Base-by-base conservation (phyloP, 2,329 filamentous ascomycete genomes). In the Sporothrix luriei region DNA sequence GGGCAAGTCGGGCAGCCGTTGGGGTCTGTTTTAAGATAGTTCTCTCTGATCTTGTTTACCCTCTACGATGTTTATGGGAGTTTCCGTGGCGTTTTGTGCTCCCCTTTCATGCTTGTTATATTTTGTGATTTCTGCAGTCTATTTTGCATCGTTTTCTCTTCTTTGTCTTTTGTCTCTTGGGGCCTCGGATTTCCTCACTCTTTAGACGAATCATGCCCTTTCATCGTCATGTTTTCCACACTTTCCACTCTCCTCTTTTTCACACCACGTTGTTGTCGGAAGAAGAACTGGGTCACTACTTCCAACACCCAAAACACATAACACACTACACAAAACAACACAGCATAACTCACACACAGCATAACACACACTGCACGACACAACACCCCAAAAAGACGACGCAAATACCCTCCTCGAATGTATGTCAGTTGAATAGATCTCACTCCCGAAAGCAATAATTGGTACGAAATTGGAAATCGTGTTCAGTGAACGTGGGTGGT, bases 1-100 rank as follows among this genome's bases (percentile, higher is more conserved):
- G 38, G 26, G 54, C 54, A 72, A 73, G 70, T 13, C 64, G 19
- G 69, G 70, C 43, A 68, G 68, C 66, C 71, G 71, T 16, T 73
- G 72, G 72, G 72, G 70, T 0, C 38, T 73, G 19, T 73, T 72
- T 24, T 73, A 48, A 29, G 21, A 40, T 11, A 2, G 14, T 26
- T 43, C 24, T 43, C 24, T 59, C 10, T 70, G 26, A 19, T 13
- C 29, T 52, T 52, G 16, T 33, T 33, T 16, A 16, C 40, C 29
- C 57, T 62, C 54, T 40, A 57, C 26, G 68, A 69, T 59, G 59
- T 57, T 43, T 14, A 26, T 52, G 64, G 62, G 64, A 51, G 46
- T 66, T 52, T 21, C 38, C 2, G 10, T 33, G 62, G 62, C 48
- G 62, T 52, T 66, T 40, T 52, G 38, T 54, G 54, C 6, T 64